A percentile compares a stretch with the other conserved stretches of the same genome.
phyloP scores from a whole-genome alignment of 148 eudicot species.

The Simmondsia chinensis region DNA sequence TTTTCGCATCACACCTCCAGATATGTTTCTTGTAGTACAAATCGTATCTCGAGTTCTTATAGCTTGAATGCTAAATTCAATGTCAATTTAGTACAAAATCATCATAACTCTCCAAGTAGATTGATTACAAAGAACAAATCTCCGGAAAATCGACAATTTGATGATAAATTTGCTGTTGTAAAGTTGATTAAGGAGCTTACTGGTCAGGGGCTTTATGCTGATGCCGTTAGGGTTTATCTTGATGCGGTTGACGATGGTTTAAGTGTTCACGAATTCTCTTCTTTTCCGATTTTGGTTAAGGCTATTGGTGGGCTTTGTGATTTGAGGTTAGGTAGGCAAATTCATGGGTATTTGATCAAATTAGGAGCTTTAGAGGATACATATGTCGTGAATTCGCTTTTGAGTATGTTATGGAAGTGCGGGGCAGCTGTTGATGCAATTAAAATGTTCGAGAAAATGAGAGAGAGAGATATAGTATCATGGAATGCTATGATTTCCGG shows the following conservation, averaged over 20 bases:
- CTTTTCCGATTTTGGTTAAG: constrained; percentile 22
- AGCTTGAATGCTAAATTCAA: background rate
- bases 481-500: constrained; percentile 30
- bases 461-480: constrained; percentile 18
- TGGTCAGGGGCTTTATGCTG: constrained; percentile 8
- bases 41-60: too few relatives aligned
- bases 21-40: too few relatives aligned
- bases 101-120: background rate
- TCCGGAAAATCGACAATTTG: background rate
- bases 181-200: constrained; percentile 16
- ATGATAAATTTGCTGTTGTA: constrained; percentile 9
- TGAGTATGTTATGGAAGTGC: constrained; percentile 23
- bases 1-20: too few relatives aligned
- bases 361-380: constrained; percentile 17
- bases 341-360: constrained; percentile 25
- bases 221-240: constrained; percentile 19
- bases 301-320: constrained; percentile 20
- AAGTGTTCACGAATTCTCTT: background rate
- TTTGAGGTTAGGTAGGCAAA: constrained; percentile 9
- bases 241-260: constrained; percentile 10
- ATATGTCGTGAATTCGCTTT: constrained; percentile 22
- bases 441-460: constrained; percentile 17
- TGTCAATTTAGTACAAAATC: background rate
- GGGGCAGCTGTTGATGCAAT: constrained; percentile 15
- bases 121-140: background rate